These are phyloP conservation scores for Neurospora sp. DNA, from an alignment of 495 filamentous ascomycete genomes.

Conservation along the genomic window DNA sequence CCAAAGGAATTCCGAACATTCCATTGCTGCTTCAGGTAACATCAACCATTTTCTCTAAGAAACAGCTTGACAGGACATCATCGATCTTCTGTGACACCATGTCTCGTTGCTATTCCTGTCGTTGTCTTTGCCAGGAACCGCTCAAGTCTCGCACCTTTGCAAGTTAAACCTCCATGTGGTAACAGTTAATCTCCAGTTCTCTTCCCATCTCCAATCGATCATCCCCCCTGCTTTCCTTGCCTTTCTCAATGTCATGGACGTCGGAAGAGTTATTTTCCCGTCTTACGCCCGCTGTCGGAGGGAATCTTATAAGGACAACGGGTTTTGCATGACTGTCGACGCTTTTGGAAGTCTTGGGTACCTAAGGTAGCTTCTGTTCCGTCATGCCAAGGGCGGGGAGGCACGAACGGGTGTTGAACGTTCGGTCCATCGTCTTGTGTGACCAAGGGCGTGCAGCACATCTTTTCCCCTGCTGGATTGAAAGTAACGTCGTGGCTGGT, in stretches of 20 bases:
- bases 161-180: no score
- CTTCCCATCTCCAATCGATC: no score
- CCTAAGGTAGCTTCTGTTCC: not conserved
- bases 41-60: not conserved
- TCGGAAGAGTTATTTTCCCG: not conserved
- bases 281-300: not conserved
- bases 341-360: not conserved
- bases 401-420: no score
- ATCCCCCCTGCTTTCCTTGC: no score
- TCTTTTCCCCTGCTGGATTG: no score
- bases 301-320: not conserved
- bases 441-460: not conserved
- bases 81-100: not conserved
- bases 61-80: no score
- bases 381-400: not conserved
- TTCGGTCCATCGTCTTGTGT: not conserved
- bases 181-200: no score
- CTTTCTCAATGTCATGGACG: not conserved
- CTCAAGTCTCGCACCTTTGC: not conserved
- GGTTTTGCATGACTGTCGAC: not conserved
- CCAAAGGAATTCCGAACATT: not conserved
- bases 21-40: not conserved
- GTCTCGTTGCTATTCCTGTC: not conserved
- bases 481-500: no score
- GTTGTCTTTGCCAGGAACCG: not conserved